A percentile compares a stretch with the other conserved stretches of the same genome.
These are phyloP conservation scores for Phytophthora crassamura DNA, from an alignment of 352 stramenopile species.

Conservation along the genomic window DNA sequence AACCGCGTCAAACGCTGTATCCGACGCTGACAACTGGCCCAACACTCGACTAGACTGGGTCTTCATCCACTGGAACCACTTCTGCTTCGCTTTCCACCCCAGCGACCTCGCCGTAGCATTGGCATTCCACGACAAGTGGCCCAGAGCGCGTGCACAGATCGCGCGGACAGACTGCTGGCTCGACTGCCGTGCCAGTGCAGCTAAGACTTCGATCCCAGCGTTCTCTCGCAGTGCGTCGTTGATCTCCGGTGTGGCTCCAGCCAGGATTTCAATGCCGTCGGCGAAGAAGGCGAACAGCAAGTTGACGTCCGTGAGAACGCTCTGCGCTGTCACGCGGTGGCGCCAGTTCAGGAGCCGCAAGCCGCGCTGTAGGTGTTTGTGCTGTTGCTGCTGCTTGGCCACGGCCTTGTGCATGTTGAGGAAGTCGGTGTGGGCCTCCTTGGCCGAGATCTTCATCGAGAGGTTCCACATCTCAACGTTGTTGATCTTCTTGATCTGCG, in stretches of 20 bases:
- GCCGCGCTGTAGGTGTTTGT: constrained; percentile 69
- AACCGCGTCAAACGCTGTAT: constrained; percentile 59
- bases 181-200: constrained; percentile 48
- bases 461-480: constrained; percentile 86
- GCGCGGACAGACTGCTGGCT: constrained; percentile 43
- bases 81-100: constrained; percentile 71
- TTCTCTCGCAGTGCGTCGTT: constrained; percentile 68
- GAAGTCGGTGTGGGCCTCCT: constrained; percentile 62
- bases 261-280: constrained; percentile 61
- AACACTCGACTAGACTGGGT: constrained; percentile 45
- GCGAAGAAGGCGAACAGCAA: constrained; percentile 74
- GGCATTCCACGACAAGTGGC: constrained; percentile 71
- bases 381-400: constrained; percentile 47
- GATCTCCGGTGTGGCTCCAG: constrained; percentile 47
- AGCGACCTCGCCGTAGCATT: constrained; percentile 61
- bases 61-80: constrained; percentile 67
- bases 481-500: constrained; percentile 76
- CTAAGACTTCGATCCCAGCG: constrained; percentile 71
- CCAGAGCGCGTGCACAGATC: constrained; percentile 62
- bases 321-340: constrained; percentile 72
- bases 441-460: constrained; percentile 72
- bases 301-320: constrained; percentile 71
- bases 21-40: constrained; percentile 29
- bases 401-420: constrained; percentile 58
- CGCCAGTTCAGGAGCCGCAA: constrained; percentile 75